These are phyloP conservation scores for Polytrichum commune DNA, from an alignment of 225 moss, liverwort and hornwort species.

Conservation along the genomic window DNA sequence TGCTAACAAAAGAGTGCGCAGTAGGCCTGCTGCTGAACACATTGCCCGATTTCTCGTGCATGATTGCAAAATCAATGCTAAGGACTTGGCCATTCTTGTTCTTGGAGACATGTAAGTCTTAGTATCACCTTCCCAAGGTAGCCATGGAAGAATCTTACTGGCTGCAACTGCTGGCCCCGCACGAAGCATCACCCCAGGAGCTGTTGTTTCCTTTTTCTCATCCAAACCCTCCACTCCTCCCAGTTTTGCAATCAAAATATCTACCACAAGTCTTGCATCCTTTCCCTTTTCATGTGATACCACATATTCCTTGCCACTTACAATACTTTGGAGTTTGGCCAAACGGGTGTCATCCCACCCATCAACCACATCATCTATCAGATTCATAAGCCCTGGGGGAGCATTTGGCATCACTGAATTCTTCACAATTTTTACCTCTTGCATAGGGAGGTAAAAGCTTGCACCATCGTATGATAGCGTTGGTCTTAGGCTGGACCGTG, in stretches of 20 bases:
- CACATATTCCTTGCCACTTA: conserved; percentile 68
- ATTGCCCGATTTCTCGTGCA: conserved; percentile 97
- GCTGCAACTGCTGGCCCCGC: conserved; percentile 83
- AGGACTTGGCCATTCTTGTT: conserved; percentile 81
- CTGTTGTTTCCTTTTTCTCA: conserved; percentile 64
- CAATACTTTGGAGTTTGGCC: conserved; percentile 63
- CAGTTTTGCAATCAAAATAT: conserved; percentile 91
- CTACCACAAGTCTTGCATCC: conserved; percentile 76
- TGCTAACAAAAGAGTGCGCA: conserved; percentile 67
- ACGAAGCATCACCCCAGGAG: conserved; percentile 90
- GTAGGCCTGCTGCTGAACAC: conserved; percentile 81
- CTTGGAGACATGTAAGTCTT: conserved; percentile 53
- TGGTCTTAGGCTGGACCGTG: conserved; percentile 37
- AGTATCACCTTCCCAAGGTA: conserved; percentile 54
- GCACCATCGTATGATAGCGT: conserved; percentile 59
- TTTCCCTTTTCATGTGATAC: conserved; percentile 1
- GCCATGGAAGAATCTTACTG: conserved; percentile 80
- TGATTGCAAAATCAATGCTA: conserved; percentile 77
- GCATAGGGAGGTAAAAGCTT: conserved; percentile 47
- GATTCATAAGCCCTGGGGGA: conserved; percentile 72
- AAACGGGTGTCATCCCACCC: conserved; percentile 64
- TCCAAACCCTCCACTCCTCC: conserved; percentile 85
- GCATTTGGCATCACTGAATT: conserved; percentile 77
- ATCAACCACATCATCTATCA: conserved; percentile 77
- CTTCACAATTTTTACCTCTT: conserved; percentile 38